Evolutionary conservation across 495 filamentous ascomycete species (phyloP).

Genomic region (Xylona heveae): DNA sequence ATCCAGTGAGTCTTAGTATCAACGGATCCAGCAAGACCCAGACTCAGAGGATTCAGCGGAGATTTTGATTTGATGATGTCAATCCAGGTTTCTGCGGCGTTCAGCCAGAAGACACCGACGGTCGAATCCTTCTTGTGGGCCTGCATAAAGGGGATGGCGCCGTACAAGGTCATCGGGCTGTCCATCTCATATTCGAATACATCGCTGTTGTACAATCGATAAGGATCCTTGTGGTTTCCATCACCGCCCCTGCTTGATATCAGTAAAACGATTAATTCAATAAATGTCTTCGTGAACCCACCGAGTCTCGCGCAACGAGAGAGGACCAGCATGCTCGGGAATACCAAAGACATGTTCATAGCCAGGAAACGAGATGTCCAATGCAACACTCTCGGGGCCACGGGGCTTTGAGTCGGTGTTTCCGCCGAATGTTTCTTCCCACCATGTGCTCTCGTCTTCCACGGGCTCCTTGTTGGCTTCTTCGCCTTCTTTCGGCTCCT

Average conservation of each 20-base stretch:
- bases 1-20: conserved; percentile 91
- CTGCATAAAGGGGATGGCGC: conserved; percentile 90
- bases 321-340: conserved; percentile 73
- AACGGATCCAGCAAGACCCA: conserved; percentile 44
- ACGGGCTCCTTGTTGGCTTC: conserved; percentile 16
- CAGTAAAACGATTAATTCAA: neutral
- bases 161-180: conserved; percentile 97
- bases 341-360: conserved; percentile 91
- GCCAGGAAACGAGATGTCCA: conserved; percentile 81
- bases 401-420: conserved; percentile 84
- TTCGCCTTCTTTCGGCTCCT: conserved; percentile 22
- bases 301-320: conserved; percentile 78
- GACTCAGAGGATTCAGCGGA: conserved; percentile 50
- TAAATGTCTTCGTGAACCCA: conserved; percentile 8
- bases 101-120: conserved; percentile 97
- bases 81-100: conserved; percentile 92
- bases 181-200: conserved; percentile 95
- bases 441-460: conserved; percentile 79
- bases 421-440: conserved; percentile 90
- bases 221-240: conserved; percentile 75
- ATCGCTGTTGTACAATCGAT: conserved; percentile 86
- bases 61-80: conserved; percentile 74
- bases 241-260: conserved; percentile 36
- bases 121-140: conserved; percentile 84
- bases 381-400: conserved; percentile 69